Base-by-base conservation (phyloP, 2,329 filamentous ascomycete genomes). In the Calonectria leucothoes region DNA sequence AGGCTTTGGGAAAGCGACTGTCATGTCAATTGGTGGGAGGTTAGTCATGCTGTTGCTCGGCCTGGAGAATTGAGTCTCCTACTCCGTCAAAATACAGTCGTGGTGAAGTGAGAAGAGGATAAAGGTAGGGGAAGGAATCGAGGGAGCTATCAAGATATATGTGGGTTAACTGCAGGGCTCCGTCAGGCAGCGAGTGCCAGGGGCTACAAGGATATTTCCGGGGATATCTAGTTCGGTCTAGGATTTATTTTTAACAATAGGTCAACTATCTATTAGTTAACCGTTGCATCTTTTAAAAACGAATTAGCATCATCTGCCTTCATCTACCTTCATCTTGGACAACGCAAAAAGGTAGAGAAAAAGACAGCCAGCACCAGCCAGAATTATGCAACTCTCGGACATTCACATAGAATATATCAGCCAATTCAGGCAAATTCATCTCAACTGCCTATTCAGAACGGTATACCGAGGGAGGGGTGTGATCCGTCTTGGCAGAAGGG, bases 1-100 rank as follows among this genome's bases (percentile, higher is more conserved):
- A 74, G 73, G 52, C 35, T 73, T 45, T 35, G 75, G 76, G 29
- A 48, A 63, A 64, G 71, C 71, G 33, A 77, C 63, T 65, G 76
- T 71, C 72, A 74, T 73, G 35, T 78, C 73, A 31, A 78, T 67
- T 0, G 70, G 70, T 49, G 70, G 52, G 10, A 75, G 72, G 49
- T 61, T 57, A 12, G 70, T 68, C 64, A 75, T 76, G 8, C 25
- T 70, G 20, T 65, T 25, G 42, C 31, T 27, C 15, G n/a, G n/a
- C 35, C 17, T 39, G 35, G 17, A 39, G 35, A 39, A 39, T 39
- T 15, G 35, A 39, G 35, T 39, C 12, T 39, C 17, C 35, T 39
- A 6, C 48, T 25, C 48, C n/a, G 23, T 29, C 48, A 51, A 29
- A 51, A 29, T 25, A 12, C 6, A 29, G 48, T 51, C 15, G 25